Percentiles rank a stretch among this genome's conserved stretches.
Conservation (phyloP, 1,284 basidiomycete species). For the Tilletia caries region DNA sequence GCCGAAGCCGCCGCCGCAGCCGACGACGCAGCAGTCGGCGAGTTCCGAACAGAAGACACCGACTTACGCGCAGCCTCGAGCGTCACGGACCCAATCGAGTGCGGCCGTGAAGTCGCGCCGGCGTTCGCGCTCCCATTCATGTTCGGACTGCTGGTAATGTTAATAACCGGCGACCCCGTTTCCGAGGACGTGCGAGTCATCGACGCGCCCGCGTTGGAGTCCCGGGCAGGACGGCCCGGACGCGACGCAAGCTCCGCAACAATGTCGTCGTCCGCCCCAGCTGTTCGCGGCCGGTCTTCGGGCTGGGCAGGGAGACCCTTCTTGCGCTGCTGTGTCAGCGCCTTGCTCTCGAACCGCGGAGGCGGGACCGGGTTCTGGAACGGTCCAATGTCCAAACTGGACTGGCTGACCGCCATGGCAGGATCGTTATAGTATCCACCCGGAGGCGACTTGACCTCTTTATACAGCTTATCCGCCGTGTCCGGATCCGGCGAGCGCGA, state of each 20-base stretch:
- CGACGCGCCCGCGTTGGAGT: background rate
- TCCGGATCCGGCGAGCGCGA: background rate
- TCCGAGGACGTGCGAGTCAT: background rate
- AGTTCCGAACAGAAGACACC: constrained; percentile 4
- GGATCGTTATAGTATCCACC: constrained; percentile 30
- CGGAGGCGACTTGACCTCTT: background rate
- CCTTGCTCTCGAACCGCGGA: constrained; percentile 11
- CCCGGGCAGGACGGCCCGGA: background rate
- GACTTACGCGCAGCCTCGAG: background rate
- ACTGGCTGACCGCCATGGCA: constrained; percentile 37
- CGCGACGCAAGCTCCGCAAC: constrained; percentile 1
- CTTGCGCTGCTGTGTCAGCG: background rate
- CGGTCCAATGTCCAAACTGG: constrained; percentile 41
- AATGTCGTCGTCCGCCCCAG: constrained; percentile 3
- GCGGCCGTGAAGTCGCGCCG: background rate
- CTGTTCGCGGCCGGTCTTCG: background rate
- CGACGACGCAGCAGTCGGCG: background rate
- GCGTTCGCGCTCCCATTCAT: background rate
- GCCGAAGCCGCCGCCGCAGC: too few species aligned
- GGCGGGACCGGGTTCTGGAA: constrained; percentile 28
- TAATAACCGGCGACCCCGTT: background rate
- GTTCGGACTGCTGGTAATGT: background rate
- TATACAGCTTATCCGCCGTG: background rate
- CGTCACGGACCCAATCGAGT: background rate
- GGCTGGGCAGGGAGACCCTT: background rate